Conservation (phyloP, 441 rosid species). For the Populus hybrid region DNA sequence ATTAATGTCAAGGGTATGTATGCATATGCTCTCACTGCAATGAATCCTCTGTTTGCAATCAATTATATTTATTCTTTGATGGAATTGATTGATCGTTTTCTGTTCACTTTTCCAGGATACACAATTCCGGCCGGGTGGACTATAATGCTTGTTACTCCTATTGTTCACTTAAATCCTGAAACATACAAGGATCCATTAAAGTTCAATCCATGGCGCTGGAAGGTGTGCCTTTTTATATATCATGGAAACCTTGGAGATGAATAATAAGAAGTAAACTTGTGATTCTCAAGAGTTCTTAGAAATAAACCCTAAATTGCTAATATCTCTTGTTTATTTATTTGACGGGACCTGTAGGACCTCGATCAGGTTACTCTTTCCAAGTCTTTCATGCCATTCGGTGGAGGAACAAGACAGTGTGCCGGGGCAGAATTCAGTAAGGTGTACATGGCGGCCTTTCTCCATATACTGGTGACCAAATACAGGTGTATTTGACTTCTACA, state of each 20-base stretch:
- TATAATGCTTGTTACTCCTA: too few species aligned
- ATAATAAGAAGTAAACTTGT: neutral
- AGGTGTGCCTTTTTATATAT: conserved; percentile 9
- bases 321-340: neutral
- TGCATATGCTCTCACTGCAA: neutral
- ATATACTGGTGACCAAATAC: conserved; percentile 31
- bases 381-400: conserved; percentile 35
- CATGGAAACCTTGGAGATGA: neutral
- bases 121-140: too few species aligned
- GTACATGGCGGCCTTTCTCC: conserved; percentile 30
- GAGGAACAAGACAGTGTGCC: conserved; percentile 33
- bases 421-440: conserved; percentile 29
- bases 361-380: neutral
- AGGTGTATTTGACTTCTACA: conserved; percentile 11
- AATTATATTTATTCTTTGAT: neutral
- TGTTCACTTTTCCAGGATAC: neutral
- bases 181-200: conserved; percentile 14
- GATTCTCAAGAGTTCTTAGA: neutral
- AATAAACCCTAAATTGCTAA: neutral
- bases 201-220: conserved; percentile 40
- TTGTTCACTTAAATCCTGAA: too few species aligned
- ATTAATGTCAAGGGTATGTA: conserved; percentile 20
- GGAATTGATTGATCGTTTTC: neutral
- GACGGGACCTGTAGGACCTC: conserved; percentile 4
- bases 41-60: neutral